phyloP scores from a whole-genome alignment of 768 basidiomycete species.

The Leccinum broughii region DNA sequence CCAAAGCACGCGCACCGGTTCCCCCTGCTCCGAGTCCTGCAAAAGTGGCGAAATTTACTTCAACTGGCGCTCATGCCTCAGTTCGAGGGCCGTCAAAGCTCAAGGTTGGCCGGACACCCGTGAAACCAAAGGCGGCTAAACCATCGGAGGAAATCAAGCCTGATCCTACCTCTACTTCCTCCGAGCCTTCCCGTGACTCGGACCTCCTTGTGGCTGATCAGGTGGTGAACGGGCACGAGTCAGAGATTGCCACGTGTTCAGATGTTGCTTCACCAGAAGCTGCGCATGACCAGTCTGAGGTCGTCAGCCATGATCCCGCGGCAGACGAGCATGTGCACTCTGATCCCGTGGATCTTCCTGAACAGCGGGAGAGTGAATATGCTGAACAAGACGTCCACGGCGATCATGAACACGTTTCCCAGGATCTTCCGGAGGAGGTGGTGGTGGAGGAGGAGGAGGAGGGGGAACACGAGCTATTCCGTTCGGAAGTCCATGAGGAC shows the following conservation, averaged over 20 bases:
- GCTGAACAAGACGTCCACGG: slow-evolving; percentile 10
- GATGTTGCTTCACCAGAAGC: slow-evolving; percentile 23
- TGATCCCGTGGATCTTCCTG: slow-evolving; percentile 14
- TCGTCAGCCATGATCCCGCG: slow-evolving; percentile 13
- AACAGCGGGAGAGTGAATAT: slow-evolving; percentile 9
- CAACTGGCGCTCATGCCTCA: slow-evolving; percentile 29
- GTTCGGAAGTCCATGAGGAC: slow-evolving; percentile 12
- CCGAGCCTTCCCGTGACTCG: slow-evolving; percentile 24
- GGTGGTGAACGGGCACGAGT: slow-evolving; percentile 29
- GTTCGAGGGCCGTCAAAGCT: slow-evolving; percentile 32
- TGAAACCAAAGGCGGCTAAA: slow-evolving; percentile 26
- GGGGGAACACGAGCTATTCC: slow-evolving; percentile 9
- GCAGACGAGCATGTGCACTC: slow-evolving; percentile 8
- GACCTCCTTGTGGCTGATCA: slow-evolving; percentile 22
- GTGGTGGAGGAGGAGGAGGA: slow-evolving; percentile 1
- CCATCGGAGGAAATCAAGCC: slow-evolving; percentile 20
- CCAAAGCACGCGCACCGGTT: slow-evolving; percentile 50
- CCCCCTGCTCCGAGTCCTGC: slow-evolving; percentile 19
- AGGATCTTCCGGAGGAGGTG: slow-evolving; percentile 9
- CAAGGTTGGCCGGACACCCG: slow-evolving; percentile 27
- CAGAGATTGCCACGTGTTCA: slow-evolving; percentile 14
- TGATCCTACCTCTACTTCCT: slow-evolving; percentile 25
- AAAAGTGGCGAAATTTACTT: slow-evolving; percentile 31
- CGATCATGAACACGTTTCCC: slow-evolving; percentile 7
- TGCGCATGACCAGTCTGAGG: slow-evolving; percentile 18